phyloP scores from a whole-genome alignment of 1,284 basidiomycete species.

The Kwoniella shivajii region DNA sequence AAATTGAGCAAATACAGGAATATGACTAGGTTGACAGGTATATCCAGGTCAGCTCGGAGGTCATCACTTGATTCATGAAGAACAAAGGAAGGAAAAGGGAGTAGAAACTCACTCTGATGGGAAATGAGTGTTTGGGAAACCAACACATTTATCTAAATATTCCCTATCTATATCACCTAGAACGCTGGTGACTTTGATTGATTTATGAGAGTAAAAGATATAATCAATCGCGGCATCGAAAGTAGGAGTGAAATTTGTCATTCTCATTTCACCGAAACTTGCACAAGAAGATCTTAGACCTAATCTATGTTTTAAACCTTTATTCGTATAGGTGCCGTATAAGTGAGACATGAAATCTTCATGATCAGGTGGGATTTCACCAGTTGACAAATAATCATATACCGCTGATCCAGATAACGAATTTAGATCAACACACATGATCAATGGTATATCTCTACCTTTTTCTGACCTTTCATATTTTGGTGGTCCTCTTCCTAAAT shows the following conservation, averaged over 20 bases:
- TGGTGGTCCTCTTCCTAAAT: conserved; percentile 43
- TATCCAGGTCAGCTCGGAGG: no score
- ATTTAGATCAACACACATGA: conserved; percentile 96
- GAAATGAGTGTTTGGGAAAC: conserved; percentile 96
- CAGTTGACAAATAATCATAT: conserved; percentile 84
- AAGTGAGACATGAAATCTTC: conserved; percentile 89
- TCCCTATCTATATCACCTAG: conserved; percentile 82
- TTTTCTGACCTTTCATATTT: conserved; percentile 41
- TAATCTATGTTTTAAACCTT: conserved; percentile 79
- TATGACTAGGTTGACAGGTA: conserved; percentile 53
- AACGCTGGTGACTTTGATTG: conserved; percentile 79
- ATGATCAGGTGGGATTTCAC: conserved; percentile 72
- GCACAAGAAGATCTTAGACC: conserved; percentile 83
- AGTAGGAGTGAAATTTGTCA: conserved; percentile 90
- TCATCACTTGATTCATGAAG: no score
- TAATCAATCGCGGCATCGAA: conserved; percentile 88
- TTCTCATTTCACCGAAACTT: conserved; percentile 65
- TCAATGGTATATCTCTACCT: conserved; percentile 76
- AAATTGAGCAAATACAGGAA: conserved; percentile 55
- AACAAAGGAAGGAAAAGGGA: conserved; percentile 22
- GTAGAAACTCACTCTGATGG: conserved; percentile 79
- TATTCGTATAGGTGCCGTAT: conserved; percentile 91
- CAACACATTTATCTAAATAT: conserved; percentile 89
- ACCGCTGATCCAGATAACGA: conserved; percentile 84
- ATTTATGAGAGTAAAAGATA: conserved; percentile 83